Evolutionary conservation across 2,329 filamentous ascomycete species (phyloP).

Genomic region (Venturiaceae sp.): DNA sequence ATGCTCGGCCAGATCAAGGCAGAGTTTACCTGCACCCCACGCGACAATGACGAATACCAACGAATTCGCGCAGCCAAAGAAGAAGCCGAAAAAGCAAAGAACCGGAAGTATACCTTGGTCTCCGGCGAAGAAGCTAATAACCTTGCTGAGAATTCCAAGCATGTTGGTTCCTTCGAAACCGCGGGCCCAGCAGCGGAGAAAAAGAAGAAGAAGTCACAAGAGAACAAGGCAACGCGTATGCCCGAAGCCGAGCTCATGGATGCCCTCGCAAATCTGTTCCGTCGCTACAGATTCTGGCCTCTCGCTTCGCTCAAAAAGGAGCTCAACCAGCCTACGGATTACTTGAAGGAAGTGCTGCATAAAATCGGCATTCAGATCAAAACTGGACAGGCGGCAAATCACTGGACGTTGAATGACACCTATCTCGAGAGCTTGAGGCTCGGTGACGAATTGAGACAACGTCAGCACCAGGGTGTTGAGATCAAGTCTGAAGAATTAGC

Average conservation of each 20-base stretch:
- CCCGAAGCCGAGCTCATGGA: conserved; percentile 82
- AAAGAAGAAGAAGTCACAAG: conserved; percentile 38
- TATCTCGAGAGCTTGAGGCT: not conserved
- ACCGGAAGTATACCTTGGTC: not conserved
- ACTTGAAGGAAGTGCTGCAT: conserved; percentile 75
- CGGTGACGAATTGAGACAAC: not conserved
- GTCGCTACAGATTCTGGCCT: conserved; percentile 84
- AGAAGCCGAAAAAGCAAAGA: conserved; percentile 10
- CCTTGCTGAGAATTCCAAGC: not conserved
- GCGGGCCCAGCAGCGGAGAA: not conserved
- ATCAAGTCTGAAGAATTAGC: conserved; percentile 3
- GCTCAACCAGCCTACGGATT: conserved; percentile 84
- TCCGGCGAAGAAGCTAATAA: not conserved
- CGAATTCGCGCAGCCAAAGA: conserved; percentile 43
- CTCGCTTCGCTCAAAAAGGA: conserved; percentile 72
- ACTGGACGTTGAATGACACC: conserved; percentile 54
- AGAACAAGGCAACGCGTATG: conserved; percentile 84
- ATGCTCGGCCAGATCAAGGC: conserved; percentile 64
- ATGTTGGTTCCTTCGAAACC: not conserved
- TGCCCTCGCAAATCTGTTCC: conserved; percentile 74
- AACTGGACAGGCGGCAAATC: conserved; percentile 73
- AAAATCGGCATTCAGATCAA: conserved; percentile 76
- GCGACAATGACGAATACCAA: conserved; percentile 61
- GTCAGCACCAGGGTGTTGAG: too few relatives aligned
- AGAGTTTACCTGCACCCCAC: conserved; percentile 65